Conservation (phyloP, 2,329 filamentous ascomycete genomes). For the Aspergillus tanneri region DNA sequence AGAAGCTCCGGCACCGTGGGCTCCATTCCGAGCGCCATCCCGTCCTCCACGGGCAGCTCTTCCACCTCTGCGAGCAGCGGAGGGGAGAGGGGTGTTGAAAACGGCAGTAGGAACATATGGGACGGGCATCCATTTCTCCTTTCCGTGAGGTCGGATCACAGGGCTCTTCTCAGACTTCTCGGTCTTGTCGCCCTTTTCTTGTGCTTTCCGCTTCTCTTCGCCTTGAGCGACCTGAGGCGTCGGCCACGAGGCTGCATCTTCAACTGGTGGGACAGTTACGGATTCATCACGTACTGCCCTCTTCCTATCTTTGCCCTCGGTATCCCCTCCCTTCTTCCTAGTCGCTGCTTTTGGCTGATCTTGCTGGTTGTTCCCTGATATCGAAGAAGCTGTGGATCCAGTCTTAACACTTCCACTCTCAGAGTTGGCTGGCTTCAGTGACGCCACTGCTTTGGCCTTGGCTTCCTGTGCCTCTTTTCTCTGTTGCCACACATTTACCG, state of each 20-base stretch:
- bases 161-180: slow-evolving; percentile 57
- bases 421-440: slow-evolving; percentile 26
- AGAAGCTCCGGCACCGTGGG: slow-evolving; percentile 36
- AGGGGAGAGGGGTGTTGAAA: slow-evolving; percentile 75
- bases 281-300: slow-evolving; percentile 44
- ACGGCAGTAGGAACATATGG: slow-evolving; percentile 79
- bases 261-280: slow-evolving; percentile 62
- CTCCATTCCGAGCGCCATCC: slow-evolving; percentile 48
- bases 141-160: slow-evolving; percentile 59
- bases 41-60: slow-evolving; percentile 57
- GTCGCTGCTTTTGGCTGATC: slow-evolving; percentile 39
- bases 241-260: slow-evolving; percentile 81
- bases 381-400: slow-evolving; percentile 25
- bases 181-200: slow-evolving; percentile 54
- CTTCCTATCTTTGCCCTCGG: slow-evolving; percentile 38
- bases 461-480: slow-evolving; percentile 66
- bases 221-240: slow-evolving; percentile 78
- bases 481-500: slow-evolving; percentile 86
- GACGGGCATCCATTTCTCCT: slow-evolving; percentile 83
- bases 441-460: slow-evolving; percentile 45
- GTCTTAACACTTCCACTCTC: slow-evolving; percentile 29
- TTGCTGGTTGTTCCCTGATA: slow-evolving; percentile 39
- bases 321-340: slow-evolving; percentile 43
- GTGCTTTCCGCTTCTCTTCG: slow-evolving; percentile 71
- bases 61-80: slow-evolving; percentile 54